phyloP scores from a whole-genome alignment of 768 basidiomycete genomes.

The Trametes sanguinea region DNA sequence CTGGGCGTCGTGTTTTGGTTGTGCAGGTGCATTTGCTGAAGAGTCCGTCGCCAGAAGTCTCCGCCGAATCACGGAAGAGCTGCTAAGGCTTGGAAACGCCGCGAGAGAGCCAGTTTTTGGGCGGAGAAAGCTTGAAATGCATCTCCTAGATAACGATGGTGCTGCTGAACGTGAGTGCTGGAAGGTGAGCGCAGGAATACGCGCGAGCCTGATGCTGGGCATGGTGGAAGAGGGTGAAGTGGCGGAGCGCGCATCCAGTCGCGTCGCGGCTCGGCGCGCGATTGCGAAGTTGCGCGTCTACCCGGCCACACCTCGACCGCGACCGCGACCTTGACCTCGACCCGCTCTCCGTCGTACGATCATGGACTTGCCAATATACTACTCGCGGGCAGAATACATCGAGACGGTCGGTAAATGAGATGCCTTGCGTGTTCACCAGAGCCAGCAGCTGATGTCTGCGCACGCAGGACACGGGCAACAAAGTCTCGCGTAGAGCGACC shows the following conservation, averaged over 20 bases:
- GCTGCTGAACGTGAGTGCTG: neutral
- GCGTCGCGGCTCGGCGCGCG: neutral
- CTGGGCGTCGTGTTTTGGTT: neutral
- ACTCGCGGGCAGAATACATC: slow-evolving; percentile 82
- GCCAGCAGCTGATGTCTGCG: neutral
- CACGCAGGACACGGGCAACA: slow-evolving; percentile 91
- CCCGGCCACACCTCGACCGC: slow-evolving; percentile 8
- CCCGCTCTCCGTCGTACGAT: neutral
- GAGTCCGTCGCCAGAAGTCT: slow-evolving; percentile 3
- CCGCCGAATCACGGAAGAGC: neutral
- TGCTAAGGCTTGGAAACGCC: neutral
- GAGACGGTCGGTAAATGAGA: slow-evolving; percentile 61
- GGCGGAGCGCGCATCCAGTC: slow-evolving; percentile 8
- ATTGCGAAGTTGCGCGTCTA: slow-evolving; percentile 4
- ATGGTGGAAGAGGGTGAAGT: neutral
- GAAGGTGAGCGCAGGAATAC: neutral
- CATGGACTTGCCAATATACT: slow-evolving; percentile 78
- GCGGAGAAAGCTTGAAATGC: neutral
- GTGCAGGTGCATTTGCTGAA: neutral
- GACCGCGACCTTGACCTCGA: neutral
- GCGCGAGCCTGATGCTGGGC: slow-evolving; percentile 8
- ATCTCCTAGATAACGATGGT: neutral
- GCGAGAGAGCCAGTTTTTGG: neutral
- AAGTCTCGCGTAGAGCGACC: slow-evolving; percentile 88
- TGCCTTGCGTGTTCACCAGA: neutral